These are phyloP conservation scores for Podospora conica DNA, from an alignment of 495 filamentous ascomycete species.

Conservation along the genomic window DNA sequence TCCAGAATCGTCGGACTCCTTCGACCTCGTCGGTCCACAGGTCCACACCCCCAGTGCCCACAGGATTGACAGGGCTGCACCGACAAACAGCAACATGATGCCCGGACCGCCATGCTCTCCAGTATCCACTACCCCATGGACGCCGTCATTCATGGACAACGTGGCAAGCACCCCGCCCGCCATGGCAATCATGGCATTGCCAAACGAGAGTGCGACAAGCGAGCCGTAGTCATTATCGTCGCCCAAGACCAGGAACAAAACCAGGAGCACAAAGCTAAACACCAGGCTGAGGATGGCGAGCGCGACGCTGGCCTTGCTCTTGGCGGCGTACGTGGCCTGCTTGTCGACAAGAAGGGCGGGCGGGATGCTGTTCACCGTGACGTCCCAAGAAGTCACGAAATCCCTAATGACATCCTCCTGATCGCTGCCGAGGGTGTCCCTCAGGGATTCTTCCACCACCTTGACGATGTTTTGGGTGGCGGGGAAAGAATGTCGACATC, in stretches of 20 bases:
- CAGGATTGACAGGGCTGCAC: not conserved
- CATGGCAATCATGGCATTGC: not conserved
- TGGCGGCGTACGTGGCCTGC: not conserved
- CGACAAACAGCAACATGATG: constrained; percentile 3
- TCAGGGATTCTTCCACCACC: constrained; percentile 1
- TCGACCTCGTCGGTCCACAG: not conserved
- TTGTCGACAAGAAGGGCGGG: not conserved
- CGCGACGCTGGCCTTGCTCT: not conserved
- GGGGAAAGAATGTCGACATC: not conserved
- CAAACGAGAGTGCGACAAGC: not conserved
- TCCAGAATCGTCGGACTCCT: not conserved
- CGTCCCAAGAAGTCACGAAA: not conserved
- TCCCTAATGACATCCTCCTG: not conserved
- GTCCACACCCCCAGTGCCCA: not conserved
- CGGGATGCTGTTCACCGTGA: not conserved
- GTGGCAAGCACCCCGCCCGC: not conserved
- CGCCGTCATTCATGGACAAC: constrained; percentile 4
- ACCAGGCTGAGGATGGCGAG: not conserved
- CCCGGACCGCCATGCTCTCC: not conserved
- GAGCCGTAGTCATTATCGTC: not conserved
- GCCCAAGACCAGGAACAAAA: not conserved
- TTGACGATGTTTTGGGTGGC: not conserved
- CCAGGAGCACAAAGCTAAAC: not conserved
- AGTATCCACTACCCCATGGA: not conserved
- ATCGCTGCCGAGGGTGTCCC: not conserved